These are phyloP conservation scores for Penicillium paneum DNA, from an alignment of 2,329 filamentous ascomycete genomes.

Conservation along the genomic window DNA sequence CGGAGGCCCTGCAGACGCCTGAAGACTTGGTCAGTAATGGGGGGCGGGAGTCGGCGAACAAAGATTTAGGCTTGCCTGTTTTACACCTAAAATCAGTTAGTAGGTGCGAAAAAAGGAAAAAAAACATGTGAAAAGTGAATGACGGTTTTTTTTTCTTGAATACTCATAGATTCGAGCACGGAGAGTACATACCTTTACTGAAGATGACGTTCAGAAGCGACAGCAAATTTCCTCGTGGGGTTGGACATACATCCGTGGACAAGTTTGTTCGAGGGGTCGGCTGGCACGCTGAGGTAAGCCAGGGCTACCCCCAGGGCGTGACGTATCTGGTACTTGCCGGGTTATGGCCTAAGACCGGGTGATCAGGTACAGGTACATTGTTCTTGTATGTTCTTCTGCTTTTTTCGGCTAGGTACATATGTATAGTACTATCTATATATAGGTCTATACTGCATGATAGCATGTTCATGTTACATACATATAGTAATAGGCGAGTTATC, in stretches of 20 bases:
- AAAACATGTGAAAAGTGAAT: not conserved
- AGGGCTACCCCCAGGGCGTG: conserved; percentile 7
- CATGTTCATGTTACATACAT: no score
- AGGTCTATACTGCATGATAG: no score
- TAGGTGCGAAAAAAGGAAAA: not conserved
- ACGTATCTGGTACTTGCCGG: conserved; percentile 9
- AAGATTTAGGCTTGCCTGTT: conserved; percentile 19
- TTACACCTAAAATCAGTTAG: conserved; percentile 15
- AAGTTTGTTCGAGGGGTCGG: conserved; percentile 14
- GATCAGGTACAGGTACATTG: conserved; percentile 10
- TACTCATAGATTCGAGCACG: not conserved
- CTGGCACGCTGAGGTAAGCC: conserved; percentile 10
- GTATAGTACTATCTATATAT: no score
- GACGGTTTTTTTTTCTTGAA: not conserved
- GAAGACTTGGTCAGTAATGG: conserved; percentile 19
- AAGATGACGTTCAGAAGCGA: conserved; percentile 9
- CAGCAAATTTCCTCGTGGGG: conserved; percentile 14
- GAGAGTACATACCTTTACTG: conserved; percentile 7
- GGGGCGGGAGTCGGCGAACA: conserved; percentile 17
- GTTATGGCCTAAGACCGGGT: not conserved
- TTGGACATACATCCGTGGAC: conserved; percentile 1
- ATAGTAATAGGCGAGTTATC: not conserved
- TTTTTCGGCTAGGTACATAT: no score
- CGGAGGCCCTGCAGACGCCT: conserved; percentile 24
- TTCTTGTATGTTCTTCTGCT: not conserved